Base-by-base conservation (phyloP, 2,329 filamentous ascomycete species). In the Penicillium sp. region DNA sequence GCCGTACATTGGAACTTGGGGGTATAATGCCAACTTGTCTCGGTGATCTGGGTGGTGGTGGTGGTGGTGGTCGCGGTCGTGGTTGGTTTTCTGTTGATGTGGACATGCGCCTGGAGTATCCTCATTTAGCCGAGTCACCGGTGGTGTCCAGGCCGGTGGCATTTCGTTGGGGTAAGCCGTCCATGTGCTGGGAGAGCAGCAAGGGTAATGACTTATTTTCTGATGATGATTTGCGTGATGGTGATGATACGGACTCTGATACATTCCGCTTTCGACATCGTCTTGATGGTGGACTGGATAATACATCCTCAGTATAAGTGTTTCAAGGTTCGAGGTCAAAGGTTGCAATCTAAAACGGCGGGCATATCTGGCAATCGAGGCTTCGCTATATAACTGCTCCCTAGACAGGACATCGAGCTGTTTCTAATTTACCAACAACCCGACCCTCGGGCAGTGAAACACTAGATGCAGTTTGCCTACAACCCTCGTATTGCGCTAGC, bases 391-490 rank as follows among this genome's bases (percentile, higher is more conserved):
- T 20, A 20, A 11, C 35, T 7, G 9, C 9, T 10, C 35, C 13
- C 14, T 33, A 3, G 14, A 11, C 28, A 13, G 11, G 28, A 10
- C 11, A 13, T 30, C 11, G 4, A 13, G 28, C 28, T 11, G 9
- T 22, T 18, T 20, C 18, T 18, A 20, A 7, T 38, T 20, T 10
- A 20, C 9, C 16, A 11, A 38, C 16, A 5, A 38, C 18, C 35
- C 18, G 16, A 3, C 35, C 20, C 16, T 16, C 35, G 18, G 3
- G 16, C 9, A 20, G 35, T 38, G 33, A n/a, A 24, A 49, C 41
- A 25, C 43, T 14, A 33, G 11, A 42, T 49, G 47, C 41, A 39
- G 47, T 49, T 44, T 49, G 47, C 40, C 41, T 47, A 20, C 24
- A 11, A 38, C 33, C n/a, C 16, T 38, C 18, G 10, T 22, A 38